Evolutionary conservation across 176 grass and related monocot species (phyloP), one percentile per base, ranked within the genome.

Genomic region (Poa annua): DNA sequence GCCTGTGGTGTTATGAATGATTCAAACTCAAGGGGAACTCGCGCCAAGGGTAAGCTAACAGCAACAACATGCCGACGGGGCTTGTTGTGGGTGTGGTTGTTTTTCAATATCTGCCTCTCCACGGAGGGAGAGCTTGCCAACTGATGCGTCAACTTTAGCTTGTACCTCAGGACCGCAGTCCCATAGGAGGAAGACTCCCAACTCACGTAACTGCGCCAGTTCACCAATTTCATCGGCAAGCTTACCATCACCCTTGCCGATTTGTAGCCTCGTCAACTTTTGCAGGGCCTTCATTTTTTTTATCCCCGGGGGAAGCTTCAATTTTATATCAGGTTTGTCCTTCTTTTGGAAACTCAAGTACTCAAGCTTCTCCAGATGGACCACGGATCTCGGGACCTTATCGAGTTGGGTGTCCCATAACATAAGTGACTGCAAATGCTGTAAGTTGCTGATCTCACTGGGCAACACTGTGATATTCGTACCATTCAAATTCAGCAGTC

Each of bases 271-370:
- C 5, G 14, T 0, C 3, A 49, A 14, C 47, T 3, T 21, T 0
- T 8, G 12, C 13, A 72, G 6, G 2, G 69, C 11, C 42, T 26
- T 26, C 69, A 72, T 72, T 24, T 47, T 48, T 7, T 21, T 0
- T 0, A 72, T 4, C 11, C 69, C 69, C 4, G 1, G 1, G 2
- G 69, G 42, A 4, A 74, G 44, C 24, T 0, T 32, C 70, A 17
- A 16, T 8, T 0, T 3, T 24, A 0, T 42, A 0, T n/a, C 0
- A 6, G 9, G 0, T 24, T 13, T 0, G 0, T 4, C 2, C 3
- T 1, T 10, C 5, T 17, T 15, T 13, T 0, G 0, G 21, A 32
- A 53, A 8, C 0, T 0, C 15, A 75, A 0, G 49, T 36, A 0
- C 73, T 74, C 71, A 1, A 74, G 71, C 20, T 32, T 74, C 20